A percentile compares a stretch with the other conserved stretches of the same genome.
Conservation (phyloP, 129 eudicot genomes). For the Lactuca saligna region DNA sequence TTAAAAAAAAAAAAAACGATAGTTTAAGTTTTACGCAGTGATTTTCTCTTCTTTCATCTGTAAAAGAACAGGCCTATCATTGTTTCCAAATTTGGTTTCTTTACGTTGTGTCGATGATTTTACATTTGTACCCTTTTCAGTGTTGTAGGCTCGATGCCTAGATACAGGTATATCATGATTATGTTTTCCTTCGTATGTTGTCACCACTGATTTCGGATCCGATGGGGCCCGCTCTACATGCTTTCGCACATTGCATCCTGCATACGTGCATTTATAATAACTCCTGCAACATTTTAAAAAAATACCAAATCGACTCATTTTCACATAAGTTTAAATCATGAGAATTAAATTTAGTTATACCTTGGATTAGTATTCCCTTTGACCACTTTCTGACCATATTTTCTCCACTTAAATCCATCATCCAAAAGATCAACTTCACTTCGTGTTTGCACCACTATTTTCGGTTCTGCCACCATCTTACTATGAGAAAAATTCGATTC, state of each 20-base stretch:
- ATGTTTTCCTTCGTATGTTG: conserved; percentile 97
- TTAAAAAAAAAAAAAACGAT: background rate
- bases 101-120: conserved; percentile 36
- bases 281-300: conserved; percentile 57
- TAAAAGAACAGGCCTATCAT: conserved; percentile 52
- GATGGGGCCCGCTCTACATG: conserved; percentile 89
- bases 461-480: conserved; percentile 66
- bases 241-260: conserved; percentile 88
- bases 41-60: conserved; percentile 75
- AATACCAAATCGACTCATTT: background rate
- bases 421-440: conserved; percentile 97
- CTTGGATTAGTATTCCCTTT: conserved; percentile 97
- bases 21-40: conserved; percentile 38
- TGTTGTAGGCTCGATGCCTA: conserved; percentile 46
- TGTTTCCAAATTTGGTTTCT: conserved; percentile 51
- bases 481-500: conserved; percentile 41
- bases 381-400: conserved; percentile 97
- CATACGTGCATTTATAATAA: conserved; percentile 81
- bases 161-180: conserved; percentile 75
- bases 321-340: background rate
- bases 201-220: conserved; percentile 83
- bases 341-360: conserved; percentile 24
- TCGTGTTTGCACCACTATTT: conserved; percentile 87
- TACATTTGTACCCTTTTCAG: conserved; percentile 17
- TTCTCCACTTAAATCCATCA: conserved; percentile 97